Percentiles rank a stretch among this genome's conserved stretches.
Conservation (phyloP, 208 protist species). For the Vickermania ingenoplastis region DNA sequence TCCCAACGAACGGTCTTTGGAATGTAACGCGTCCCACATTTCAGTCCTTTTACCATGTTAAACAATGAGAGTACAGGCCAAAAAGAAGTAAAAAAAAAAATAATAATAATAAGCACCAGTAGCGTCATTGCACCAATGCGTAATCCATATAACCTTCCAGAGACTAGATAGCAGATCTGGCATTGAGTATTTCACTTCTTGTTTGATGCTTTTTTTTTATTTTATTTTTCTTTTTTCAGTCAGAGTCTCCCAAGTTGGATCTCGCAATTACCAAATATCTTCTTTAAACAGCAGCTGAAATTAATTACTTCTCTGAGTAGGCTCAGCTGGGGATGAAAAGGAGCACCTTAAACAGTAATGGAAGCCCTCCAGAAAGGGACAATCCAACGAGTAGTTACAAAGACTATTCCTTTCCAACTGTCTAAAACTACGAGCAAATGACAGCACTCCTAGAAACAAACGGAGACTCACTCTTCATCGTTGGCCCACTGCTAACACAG, state of each 20-base stretch:
- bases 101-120: not conserved
- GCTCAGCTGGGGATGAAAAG: not conserved
- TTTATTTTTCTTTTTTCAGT: not conserved
- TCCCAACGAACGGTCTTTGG: not conserved
- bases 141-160: conserved; percentile 3
- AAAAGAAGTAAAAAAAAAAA: conserved; percentile 5
- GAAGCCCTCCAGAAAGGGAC: not conserved
- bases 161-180: not conserved
- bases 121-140: not conserved
- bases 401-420: no score
- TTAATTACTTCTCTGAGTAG: not conserved
- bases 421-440: no score
- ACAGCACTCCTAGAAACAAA: no score
- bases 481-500: no score
- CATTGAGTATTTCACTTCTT: not conserved
- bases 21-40: not conserved
- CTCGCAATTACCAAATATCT: not conserved
- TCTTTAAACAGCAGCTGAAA: not conserved
- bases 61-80: conserved; percentile 4
- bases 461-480: no score
- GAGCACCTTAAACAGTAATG: not conserved
- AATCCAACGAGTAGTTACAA: not conserved
- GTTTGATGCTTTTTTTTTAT: not conserved
- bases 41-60: not conserved
- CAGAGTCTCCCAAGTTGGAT: not conserved